Conservation (phyloP, 257 asterid species). For the Oldenlandia corymbosa region DNA sequence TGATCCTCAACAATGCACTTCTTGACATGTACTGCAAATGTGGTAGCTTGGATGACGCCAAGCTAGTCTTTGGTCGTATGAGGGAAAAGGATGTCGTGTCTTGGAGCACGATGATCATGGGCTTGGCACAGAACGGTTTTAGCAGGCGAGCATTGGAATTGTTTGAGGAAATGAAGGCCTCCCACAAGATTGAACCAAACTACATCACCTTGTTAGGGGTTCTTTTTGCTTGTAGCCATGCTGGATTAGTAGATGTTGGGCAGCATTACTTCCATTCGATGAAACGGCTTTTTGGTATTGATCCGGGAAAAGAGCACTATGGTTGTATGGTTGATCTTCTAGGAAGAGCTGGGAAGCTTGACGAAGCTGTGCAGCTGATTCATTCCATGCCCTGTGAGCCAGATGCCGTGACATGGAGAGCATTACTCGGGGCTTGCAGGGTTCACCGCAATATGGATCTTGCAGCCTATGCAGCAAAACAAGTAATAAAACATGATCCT, state of each 20-base stretch:
- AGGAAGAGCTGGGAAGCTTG: constrained; percentile 81
- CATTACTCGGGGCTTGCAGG: constrained; percentile 86
- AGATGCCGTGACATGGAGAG: constrained; percentile 82
- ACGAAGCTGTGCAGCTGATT: constrained; percentile 61
- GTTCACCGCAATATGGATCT: constrained; percentile 68
- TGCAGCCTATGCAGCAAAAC: constrained; percentile 82
- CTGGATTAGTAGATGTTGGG: constrained; percentile 74
- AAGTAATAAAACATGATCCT: constrained; percentile 63
- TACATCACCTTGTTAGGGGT: constrained; percentile 69
- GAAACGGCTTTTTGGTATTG: constrained; percentile 58
- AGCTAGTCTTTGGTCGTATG: constrained; percentile 53
- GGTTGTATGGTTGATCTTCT: constrained; percentile 94
- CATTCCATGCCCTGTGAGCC: constrained; percentile 65
- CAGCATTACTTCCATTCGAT: constrained; percentile 52
- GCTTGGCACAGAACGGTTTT: constrained; percentile 89
- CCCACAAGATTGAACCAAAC: constrained; percentile 59
- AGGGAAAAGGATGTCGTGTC: constrained; percentile 69
- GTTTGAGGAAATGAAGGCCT: constrained; percentile 56
- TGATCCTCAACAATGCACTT: constrained; percentile 78
- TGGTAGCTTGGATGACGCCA: constrained; percentile 69
- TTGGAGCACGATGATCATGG: constrained; percentile 95
- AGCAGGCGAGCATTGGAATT: constrained; percentile 61
- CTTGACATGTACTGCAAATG: constrained; percentile 92
- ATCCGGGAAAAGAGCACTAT: constrained; percentile 82
- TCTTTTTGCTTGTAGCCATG: constrained; percentile 90